A percentile compares a stretch with the other conserved stretches of the same genome.
phyloP scores from a whole-genome alignment of 2,329 filamentous ascomycete genomes.

The Ophiosphaerella korrae region DNA sequence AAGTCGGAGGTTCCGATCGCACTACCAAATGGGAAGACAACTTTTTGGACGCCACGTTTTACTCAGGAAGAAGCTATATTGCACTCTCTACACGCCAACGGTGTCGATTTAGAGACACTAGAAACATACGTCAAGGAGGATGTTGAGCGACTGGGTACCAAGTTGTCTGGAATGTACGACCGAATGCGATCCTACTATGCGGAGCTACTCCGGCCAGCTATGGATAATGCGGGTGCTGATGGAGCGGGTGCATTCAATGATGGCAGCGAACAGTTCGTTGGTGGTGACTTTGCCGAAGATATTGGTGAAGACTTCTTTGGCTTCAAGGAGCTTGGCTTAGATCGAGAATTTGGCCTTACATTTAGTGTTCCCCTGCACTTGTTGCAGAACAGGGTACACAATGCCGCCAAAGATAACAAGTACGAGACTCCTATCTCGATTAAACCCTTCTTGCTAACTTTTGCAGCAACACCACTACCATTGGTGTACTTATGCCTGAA shows the following conservation, averaged over 20 bases:
- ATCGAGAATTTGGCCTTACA: slow-evolving; percentile 86
- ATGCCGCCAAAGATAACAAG: slow-evolving; percentile 73
- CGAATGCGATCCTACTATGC: slow-evolving; percentile 91
- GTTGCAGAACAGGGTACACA: slow-evolving; percentile 87
- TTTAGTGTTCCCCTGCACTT: slow-evolving; percentile 93
- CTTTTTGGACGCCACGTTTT: slow-evolving; percentile 69
- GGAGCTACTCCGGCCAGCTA: slow-evolving; percentile 89
- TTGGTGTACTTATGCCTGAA: slow-evolving; percentile 67
- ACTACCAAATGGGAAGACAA: slow-evolving; percentile 33
- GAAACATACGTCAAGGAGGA: slow-evolving; percentile 92
- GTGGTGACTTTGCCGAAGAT: slow-evolving; percentile 96
- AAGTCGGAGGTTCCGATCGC: slow-evolving; percentile 53
- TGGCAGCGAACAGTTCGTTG: slow-evolving; percentile 94
- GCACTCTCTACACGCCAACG: slow-evolving; percentile 83
- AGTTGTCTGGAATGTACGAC: slow-evolving; percentile 84
- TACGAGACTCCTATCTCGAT: slow-evolving; percentile 40
- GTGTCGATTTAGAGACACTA: slow-evolving; percentile 78
- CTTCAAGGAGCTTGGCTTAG: slow-evolving; percentile 91
- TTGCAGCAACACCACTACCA: slow-evolving; percentile 62
- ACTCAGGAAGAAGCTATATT: slow-evolving; percentile 84
- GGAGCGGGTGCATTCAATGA: slow-evolving; percentile 93
- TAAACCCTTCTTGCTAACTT: slow-evolving; percentile 23
- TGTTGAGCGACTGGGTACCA: slow-evolving; percentile 80
- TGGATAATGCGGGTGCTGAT: slow-evolving; percentile 77
- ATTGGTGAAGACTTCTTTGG: slow-evolving; percentile 99